Evolutionary conservation across 1,284 basidiomycete species (phyloP), one percentile per base, ranked within the genome.

Genomic region (Ceratobasidium sp.): DNA sequence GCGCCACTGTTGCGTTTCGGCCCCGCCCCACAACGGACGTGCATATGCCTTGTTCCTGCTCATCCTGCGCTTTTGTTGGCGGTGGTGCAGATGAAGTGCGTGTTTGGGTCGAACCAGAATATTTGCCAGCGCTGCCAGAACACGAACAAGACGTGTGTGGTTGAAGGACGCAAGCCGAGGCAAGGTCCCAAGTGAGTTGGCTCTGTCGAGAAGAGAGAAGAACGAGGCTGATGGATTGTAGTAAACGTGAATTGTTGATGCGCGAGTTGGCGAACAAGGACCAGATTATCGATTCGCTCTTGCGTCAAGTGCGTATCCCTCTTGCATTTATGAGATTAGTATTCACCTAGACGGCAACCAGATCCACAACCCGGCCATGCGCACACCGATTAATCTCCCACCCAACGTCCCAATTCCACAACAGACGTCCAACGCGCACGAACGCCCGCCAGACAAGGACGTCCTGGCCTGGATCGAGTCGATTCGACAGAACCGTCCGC

Each of bases 181-280:
- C 89, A 86, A 46, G 87, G 87, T 32, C 90, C 91, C 73, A 93
- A 92, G 91, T 93, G 79, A 86, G 91, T 88, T n/a, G n/a, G 28
- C 3, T 36, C 8, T 30, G 1, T 14, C 30, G n/a, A 0, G n/a
- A 30, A 14, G 39, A 46, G 28, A 30, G 28, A 6, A 28, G 16
- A 30, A 55, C 36, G 72, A 72, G 76, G 80, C 77, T 72, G 32
- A 74, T 57, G 16, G 41, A 34, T 30, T 64, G 70, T 69, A 93
- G 92, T 78, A 93, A 92, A 82, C 87, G 90, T 72, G 91, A n/a
- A 77, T 92, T 92, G 77, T 83, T 93, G 18, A 85, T 93, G 39
- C 89, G 90, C 2, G 90, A 93, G 78, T 89, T 93, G 75, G 85
- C 88, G 72, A 90, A 92, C 81, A 93, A 93, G 81, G 92, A 93